Base-by-base conservation (phyloP, 2,329 filamentous ascomycete genomes). In the Penicillium janthinellum region DNA sequence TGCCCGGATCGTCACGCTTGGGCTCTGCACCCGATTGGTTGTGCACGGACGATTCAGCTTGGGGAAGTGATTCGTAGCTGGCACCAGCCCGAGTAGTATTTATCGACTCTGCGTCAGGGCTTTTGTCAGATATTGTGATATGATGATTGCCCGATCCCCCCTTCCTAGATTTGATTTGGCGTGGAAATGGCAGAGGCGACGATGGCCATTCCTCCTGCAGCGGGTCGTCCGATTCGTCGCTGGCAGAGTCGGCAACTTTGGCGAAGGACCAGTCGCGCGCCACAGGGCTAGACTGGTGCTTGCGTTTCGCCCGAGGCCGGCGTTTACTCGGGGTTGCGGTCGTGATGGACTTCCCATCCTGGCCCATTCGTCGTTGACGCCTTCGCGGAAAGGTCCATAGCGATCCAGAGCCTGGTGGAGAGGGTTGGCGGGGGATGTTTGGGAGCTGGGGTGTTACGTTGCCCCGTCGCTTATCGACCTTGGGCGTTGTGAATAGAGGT, bases 221-320 rank as follows among this genome's bases (percentile, higher is more conserved):
- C 47, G 77, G 77, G 59, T 79, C 77, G 62, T 79, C 77, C n/a
- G 77, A 79, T 61, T 79, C 77, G 55, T 69, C 73, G 53, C 67
- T 70, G 45, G 2, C 25, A 25, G 25, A 25, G 25, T 74, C 73
- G n/a, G 67, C 64, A 11, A 67, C 59, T 41, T 69, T 61, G 41
- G 74, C 72, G 57, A 77, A 77, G 45, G 70, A 75, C 74, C 74
- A 77, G 64, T 77, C 74, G 56, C 64, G 69, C 42, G 66, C 58
- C 44, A 68, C 67, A 34, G 72, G 66, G 51, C 70, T 75, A 11
- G 67, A 71, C 56, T 69, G 67, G 37, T 64, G 57, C 39, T 71
- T 73, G 28, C 61, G 63, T 34, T 69, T 72, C 60, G 64, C 59
- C 37, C 56, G 53, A 54, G 66, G 52, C 31, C 53, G 59, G 54